A percentile compares a stretch with the other conserved stretches of the same genome.
phyloP scores from a whole-genome alignment of 1,139 yeast species.

The Taphrina wiesneri region DNA sequence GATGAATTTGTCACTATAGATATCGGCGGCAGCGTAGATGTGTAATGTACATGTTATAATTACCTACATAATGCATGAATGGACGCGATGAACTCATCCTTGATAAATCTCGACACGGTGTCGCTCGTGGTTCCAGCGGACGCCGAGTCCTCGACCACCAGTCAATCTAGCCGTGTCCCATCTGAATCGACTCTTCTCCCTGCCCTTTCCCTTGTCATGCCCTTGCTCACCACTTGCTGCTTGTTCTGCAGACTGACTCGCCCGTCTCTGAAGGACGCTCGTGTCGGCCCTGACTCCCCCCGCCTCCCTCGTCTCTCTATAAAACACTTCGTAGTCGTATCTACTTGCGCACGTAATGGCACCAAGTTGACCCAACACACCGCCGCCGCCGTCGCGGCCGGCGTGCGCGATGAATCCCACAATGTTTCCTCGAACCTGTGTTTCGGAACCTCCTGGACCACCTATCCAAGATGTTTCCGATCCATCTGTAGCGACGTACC shows the following conservation, averaged over 20 bases:
- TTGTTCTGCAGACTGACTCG: not conserved
- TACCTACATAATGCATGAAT: not conserved
- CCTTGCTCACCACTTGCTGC: not conserved
- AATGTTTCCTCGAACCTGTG: not conserved
- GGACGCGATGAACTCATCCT: not conserved
- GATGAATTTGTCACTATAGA: slow-evolving; percentile 26
- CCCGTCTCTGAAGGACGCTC: not conserved
- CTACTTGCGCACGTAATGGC: not conserved
- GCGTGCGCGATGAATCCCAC: not conserved
- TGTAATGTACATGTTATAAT: not conserved
- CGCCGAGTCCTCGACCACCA: slow-evolving; percentile 20
- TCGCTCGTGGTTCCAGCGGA: slow-evolving; percentile 27
- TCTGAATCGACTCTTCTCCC: not conserved
- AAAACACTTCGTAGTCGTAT: not conserved
- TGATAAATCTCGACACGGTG: slow-evolving; percentile 26
- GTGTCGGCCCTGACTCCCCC: slow-evolving; percentile 7
- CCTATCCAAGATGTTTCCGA: not conserved
- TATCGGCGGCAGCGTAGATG: slow-evolving; percentile 28
- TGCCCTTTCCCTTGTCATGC: not conserved
- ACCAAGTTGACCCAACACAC: not conserved
- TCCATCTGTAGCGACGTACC: not conserved
- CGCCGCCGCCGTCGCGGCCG: not conserved
- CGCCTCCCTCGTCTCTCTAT: not conserved
- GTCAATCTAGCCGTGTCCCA: slow-evolving; percentile 25
- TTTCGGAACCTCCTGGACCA: slow-evolving; percentile 1